phyloP scores from a whole-genome alignment of 768 basidiomycete species.

The Kwoniella sp. region DNA sequence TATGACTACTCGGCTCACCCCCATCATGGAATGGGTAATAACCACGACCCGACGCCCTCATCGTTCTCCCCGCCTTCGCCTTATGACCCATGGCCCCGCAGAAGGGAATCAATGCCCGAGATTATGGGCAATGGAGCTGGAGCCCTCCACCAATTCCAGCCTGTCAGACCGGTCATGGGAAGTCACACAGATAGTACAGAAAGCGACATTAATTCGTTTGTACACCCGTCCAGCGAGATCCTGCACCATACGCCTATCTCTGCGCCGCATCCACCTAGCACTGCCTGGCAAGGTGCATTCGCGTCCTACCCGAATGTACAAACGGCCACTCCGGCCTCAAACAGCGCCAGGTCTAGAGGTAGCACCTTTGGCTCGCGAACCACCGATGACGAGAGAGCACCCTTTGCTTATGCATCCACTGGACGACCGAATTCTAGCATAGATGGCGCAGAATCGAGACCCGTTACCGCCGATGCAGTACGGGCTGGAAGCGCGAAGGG shows the following conservation, averaged over 20 bases:
- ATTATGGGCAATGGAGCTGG: conserved; percentile 6
- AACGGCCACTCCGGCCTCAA: background rate
- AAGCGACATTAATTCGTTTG: background rate
- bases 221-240: background rate
- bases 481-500: background rate
- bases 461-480: conserved; percentile 2
- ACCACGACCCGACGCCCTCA: background rate
- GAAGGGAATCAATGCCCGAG: conserved; percentile 24
- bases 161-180: background rate
- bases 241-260: background rate
- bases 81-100: conserved; percentile 1
- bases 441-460: background rate
- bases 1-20: conserved; percentile 8
- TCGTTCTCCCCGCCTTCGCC: conserved; percentile 4
- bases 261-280: background rate
- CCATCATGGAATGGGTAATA: background rate
- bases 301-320: background rate
- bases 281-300: background rate
- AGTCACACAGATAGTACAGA: background rate
- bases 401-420: background rate
- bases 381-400: conserved; percentile 12
- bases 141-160: background rate
- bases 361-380: conserved; percentile 21
- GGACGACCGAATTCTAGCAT: background rate
- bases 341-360: conserved; percentile 10